Base-by-base conservation (phyloP, 768 basidiomycete species). In the Trametes cingulata region DNA sequence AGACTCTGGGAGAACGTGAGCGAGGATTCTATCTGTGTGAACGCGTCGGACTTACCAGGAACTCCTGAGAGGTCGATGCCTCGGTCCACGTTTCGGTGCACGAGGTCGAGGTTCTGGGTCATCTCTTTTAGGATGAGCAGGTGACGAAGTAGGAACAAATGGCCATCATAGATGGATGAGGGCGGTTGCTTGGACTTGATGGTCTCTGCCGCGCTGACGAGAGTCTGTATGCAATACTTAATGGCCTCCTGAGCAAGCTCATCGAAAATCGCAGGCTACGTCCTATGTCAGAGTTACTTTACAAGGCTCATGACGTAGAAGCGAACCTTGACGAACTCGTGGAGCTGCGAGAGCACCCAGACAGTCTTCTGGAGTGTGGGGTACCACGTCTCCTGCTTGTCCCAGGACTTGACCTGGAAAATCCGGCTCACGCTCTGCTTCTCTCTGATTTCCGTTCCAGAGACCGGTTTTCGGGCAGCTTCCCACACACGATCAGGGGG, bases 221-320 rank as follows among this genome's bases (percentile, higher is more conserved):
- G 82, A 0, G 95, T 96, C 59, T 88, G 82, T 36, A 88, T 84
- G 71, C 95, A 96, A 4, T 93, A 77, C 13, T 82, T 79, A 33
- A 97, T 81, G 0, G 95, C 93, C 75, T 98, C 95, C 74, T 95
- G 92, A 0, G 96, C 95, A 40, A 98, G 91, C 71, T 99, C 97
- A 67, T 95, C 91, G 59, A 97, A 99, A 58, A 98, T 95, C 1
- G 86, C 88, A n/a, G 91, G 87, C 95, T 98, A 59, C 35, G 10
- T 42, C 40, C 8, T n/a, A 52, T 52, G 56, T 58, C 36, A 52
- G 37, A 43, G 17, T 33, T 40, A 39, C 35, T 39, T 45, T 6
- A 53, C 36, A 15, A 40, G 27, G 27, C 50, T n/a, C 17, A 49
- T 50, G 6, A 59, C 42, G 29, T 58, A 35, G 45, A 36, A 14